Evolutionary conservation across 306 rosid genomes (phyloP), one percentile per base, ranked within the genome.

Genomic region (Dicorynia guianensis): DNA sequence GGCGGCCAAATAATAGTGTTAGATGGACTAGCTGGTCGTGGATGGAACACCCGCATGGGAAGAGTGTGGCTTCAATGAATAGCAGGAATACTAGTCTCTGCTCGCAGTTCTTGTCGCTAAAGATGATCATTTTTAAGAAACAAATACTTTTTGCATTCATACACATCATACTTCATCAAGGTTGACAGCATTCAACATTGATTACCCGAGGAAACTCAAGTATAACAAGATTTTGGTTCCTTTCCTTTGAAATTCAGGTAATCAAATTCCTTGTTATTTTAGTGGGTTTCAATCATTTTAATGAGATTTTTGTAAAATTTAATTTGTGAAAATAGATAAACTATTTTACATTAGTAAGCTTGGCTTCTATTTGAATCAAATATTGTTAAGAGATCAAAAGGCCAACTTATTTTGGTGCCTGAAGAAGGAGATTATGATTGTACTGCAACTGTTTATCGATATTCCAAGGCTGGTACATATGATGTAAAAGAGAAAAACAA

Each of bases 1-100:
- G 30, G 30, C 30, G 30, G 30, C 2, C 30, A 25, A 25, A 25
- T 25, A 25, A 25, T 25, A 25, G 30, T 25, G 30, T 25, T 87
- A 88, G 88, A 39, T 87, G 0, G 90, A n/a, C 90, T 0, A 84
- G 88, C 78, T 87, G 90, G 90, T 87, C 90, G 0, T 88, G 90
- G 17, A 87, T 87, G 90, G 68, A 59, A 25, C 90, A 84, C 67
- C 80, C n/a, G n/a, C n/a, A n/a, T n/a, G n/a, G n/a, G n/a, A n/a
- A n/a, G n/a, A n/a, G n/a, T n/a, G n/a, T n/a, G n/a, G n/a, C n/a
- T n/a, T n/a, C n/a, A n/a, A n/a, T n/a, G n/a, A n/a, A n/a, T n/a
- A n/a, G n/a, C n/a, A n/a, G n/a, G n/a, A n/a, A n/a, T n/a, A n/a
- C n/a, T n/a, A n/a, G n/a, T n/a, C n/a, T n/a, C n/a, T n/a, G n/a